Percentiles rank a stretch among this genome's conserved stretches.
Evolutionary conservation across 805 yeast genomes (phyloP).

Genomic region (Kregervanrija delftensis): DNA sequence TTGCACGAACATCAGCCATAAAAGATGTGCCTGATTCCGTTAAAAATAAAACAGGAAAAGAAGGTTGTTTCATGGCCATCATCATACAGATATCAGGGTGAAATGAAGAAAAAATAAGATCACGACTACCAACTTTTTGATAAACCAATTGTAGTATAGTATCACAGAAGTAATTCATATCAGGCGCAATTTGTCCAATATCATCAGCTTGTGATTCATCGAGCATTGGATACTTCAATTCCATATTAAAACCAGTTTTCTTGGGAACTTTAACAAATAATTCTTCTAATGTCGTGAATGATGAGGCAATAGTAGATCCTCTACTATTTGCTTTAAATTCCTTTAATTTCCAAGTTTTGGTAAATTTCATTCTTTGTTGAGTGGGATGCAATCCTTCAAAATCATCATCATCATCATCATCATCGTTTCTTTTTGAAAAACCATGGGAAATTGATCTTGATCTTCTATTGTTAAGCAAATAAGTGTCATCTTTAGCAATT

Average conservation of each 20-base stretch:
- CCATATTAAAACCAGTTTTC: constrained; percentile 88
- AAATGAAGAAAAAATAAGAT: constrained; percentile 85
- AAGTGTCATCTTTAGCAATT: constrained; percentile 25
- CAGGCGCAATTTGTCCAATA: constrained; percentile 78
- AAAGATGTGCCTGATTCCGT: constrained; percentile 79
- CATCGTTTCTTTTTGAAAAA: background rate
- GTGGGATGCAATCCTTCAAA: constrained; percentile 31
- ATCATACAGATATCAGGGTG: constrained; percentile 89
- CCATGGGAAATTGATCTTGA: constrained; percentile 32
- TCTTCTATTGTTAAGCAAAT: constrained; percentile 20
- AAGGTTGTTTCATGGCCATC: constrained; percentile 85
- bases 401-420: constrained; percentile 1
- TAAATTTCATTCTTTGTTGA: constrained; percentile 67
- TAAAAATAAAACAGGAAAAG: constrained; percentile 82
- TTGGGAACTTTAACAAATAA: constrained; percentile 75
- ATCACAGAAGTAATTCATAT: constrained; percentile 83
- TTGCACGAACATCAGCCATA: constrained; percentile 90
- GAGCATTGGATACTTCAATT: constrained; percentile 90
- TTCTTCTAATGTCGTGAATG: constrained; percentile 83
- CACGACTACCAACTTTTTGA: constrained; percentile 72
- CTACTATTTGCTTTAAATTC: constrained; percentile 91
- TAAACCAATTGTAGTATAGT: constrained; percentile 75
- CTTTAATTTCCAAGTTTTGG: constrained; percentile 81
- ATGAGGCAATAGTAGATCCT: constrained; percentile 84
- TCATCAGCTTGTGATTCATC: constrained; percentile 88